phyloP scores from a whole-genome alignment of 768 basidiomycete species.

The Lactarius indigo region DNA sequence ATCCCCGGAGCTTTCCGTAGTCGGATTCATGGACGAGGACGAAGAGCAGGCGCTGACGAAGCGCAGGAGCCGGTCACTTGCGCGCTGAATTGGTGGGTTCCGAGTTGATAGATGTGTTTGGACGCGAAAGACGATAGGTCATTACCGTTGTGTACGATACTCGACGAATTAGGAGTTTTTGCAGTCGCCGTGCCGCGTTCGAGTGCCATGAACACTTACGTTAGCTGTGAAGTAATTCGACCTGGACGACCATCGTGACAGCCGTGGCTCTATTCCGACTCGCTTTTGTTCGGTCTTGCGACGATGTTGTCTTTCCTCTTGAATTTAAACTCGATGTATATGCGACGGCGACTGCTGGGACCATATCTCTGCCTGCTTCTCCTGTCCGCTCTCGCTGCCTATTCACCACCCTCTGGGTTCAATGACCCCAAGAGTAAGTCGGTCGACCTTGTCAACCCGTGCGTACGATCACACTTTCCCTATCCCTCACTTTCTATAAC shows the following conservation, averaged over 20 bases:
- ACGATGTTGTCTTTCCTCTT: background rate
- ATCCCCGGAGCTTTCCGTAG: slow-evolving; percentile 37
- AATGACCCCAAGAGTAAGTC: slow-evolving; percentile 34
- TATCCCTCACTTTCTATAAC: background rate
- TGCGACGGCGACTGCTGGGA: slow-evolving; percentile 4
- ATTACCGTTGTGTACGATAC: background rate
- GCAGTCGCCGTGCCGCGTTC: too few relatives aligned
- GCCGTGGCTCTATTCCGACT: background rate
- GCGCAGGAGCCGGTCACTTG: slow-evolving; percentile 12
- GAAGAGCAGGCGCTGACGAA: slow-evolving; percentile 32
- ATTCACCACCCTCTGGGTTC: slow-evolving; percentile 25
- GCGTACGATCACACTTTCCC: slow-evolving; percentile 21
- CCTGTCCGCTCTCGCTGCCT: slow-evolving; percentile 9
- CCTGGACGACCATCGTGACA: too few relatives aligned
- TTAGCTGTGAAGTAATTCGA: background rate
- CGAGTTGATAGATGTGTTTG: background rate
- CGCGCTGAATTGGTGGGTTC: background rate
- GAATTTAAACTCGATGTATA: slow-evolving; percentile 30
- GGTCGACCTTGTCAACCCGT: slow-evolving; percentile 49
- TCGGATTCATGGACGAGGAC: slow-evolving; percentile 37
- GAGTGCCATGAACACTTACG: background rate
- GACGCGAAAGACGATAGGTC: background rate
- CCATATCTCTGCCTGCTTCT: slow-evolving; percentile 5
- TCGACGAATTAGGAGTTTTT: too few relatives aligned
- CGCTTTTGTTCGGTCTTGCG: background rate